Conservation (phyloP, 2,329 filamentous ascomycete genomes). For the Karstenula rhodostoma region DNA sequence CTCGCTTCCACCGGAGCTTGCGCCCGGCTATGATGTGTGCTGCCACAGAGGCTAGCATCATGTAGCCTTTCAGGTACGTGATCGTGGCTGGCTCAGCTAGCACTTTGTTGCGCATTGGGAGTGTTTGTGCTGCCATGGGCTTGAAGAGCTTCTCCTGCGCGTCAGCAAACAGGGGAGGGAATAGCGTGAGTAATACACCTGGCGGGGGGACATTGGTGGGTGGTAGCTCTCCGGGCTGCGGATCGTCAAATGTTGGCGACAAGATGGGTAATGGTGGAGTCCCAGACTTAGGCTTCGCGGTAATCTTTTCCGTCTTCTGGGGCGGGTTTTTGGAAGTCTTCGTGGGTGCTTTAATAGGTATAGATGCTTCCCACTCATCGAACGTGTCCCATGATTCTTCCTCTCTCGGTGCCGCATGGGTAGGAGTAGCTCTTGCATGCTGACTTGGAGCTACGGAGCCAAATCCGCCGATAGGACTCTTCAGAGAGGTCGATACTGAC, state of each 20-base stretch:
- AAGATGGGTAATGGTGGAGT: conserved; percentile 29
- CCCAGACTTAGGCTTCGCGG: conserved; percentile 1
- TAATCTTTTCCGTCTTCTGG: conserved; percentile 12
- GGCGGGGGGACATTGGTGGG: conserved; percentile 91
- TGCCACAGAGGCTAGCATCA: conserved; percentile 71
- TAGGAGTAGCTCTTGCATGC: conserved; percentile 10
- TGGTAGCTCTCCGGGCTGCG: conserved; percentile 55
- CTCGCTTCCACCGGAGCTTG: conserved; percentile 88
- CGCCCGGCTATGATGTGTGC: conserved; percentile 86
- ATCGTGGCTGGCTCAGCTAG: conserved; percentile 69
- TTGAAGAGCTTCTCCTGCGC: conserved; percentile 72
- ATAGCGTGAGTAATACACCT: conserved; percentile 78
- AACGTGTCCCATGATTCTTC: conserved; percentile 59
- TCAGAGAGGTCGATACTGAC: conserved; percentile 12
- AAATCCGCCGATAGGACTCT: conserved; percentile 23
- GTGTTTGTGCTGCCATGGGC: conserved; percentile 66
- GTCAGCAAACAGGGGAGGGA: conserved; percentile 74
- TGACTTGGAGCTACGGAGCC: conserved; percentile 21
- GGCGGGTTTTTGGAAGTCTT: conserved; percentile 14
- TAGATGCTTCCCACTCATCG: conserved; percentile 51
- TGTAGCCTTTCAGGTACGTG: conserved; percentile 70
- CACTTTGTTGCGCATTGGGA: conserved; percentile 68
- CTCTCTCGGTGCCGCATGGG: conserved; percentile 19
- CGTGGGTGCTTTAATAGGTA: conserved; percentile 26
- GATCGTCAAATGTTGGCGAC: conserved; percentile 30